Evolutionary conservation across 352 stramenopile genomes (phyloP).

Genomic region (Pythium sukuiense): DNA sequence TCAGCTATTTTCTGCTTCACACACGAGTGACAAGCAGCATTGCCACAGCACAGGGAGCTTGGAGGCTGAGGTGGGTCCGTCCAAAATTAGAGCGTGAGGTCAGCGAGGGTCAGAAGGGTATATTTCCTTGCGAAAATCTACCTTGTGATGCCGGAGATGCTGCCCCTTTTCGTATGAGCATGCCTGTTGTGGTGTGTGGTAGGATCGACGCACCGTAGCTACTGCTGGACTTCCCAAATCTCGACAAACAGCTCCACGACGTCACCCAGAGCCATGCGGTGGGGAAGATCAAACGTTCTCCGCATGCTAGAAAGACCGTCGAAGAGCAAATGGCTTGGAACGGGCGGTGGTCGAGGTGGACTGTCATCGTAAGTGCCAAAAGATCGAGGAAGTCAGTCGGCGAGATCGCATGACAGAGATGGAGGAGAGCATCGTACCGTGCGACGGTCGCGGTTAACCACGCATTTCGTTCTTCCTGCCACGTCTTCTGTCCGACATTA

Average conservation of each 20-base stretch:
- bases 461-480: conserved; percentile 65
- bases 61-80: neutral
- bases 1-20: conserved; percentile 7
- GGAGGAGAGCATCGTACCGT: conserved; percentile 34
- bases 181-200: neutral
- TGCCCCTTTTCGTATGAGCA: neutral
- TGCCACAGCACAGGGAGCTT: neutral
- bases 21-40: neutral
- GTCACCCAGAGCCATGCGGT: conserved; percentile 82
- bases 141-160: neutral
- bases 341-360: conserved; percentile 58
- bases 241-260: conserved; percentile 87
- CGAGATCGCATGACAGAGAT: neutral
- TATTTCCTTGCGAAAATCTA: conserved; percentile 4
- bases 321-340: conserved; percentile 77
- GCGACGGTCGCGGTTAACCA: conserved; percentile 76
- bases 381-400: conserved; percentile 13
- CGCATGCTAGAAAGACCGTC: conserved; percentile 84
- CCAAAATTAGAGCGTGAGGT: conserved; percentile 1
- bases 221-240: conserved; percentile 89
- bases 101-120: neutral
- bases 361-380: conserved; percentile 32
- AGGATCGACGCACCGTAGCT: conserved; percentile 1
- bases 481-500: conserved; percentile 76
- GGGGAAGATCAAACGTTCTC: conserved; percentile 84